Percentiles rank a stretch among this genome's conserved stretches.
Conservation (phyloP, 257 asterid genomes). For the Gentiana dahurica region DNA sequence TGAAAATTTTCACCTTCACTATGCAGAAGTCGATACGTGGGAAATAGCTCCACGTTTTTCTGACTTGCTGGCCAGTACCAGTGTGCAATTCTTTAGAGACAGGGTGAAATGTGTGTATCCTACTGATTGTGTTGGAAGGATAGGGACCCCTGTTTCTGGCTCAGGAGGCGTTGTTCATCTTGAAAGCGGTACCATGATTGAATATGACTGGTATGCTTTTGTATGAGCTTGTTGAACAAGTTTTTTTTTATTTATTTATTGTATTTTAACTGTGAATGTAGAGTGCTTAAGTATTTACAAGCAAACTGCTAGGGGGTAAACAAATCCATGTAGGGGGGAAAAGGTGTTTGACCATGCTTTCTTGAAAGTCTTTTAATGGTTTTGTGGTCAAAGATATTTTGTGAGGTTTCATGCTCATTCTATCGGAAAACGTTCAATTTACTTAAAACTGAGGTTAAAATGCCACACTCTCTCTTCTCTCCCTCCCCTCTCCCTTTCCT, state of each 20-base stretch:
- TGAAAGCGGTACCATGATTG: slow-evolving; percentile 72
- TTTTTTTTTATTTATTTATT: too few species aligned
- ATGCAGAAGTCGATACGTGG: slow-evolving; percentile 94
- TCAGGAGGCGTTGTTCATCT: slow-evolving; percentile 77
- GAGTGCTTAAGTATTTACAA: too few species aligned
- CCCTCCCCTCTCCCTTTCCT: too few species aligned
- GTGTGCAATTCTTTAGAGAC: slow-evolving; percentile 65
- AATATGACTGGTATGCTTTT: slow-evolving; percentile 80
- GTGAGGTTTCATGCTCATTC: neutral
- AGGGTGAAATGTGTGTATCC: slow-evolving; percentile 65
- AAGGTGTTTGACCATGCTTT: too few species aligned
- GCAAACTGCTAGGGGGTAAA: too few species aligned
- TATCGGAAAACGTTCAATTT: neutral
- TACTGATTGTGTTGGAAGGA: slow-evolving; percentile 45
- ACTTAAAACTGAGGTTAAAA: too few species aligned
- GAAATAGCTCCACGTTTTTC: slow-evolving; percentile 94
- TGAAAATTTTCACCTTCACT: slow-evolving; percentile 9
- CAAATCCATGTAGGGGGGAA: too few species aligned
- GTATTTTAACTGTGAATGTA: too few species aligned
- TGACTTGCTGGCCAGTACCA: slow-evolving; percentile 70
- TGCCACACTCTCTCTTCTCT: too few species aligned
- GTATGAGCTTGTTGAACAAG: neutral
- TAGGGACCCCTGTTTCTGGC: slow-evolving; percentile 27
- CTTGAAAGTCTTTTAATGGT: neutral
- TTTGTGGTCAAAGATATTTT: neutral